Percentiles rank a stretch among this genome's conserved stretches.
These are phyloP conservation scores for Aspergillus sergii DNA, from an alignment of 2,329 filamentous ascomycete species.

Conservation along the genomic window DNA sequence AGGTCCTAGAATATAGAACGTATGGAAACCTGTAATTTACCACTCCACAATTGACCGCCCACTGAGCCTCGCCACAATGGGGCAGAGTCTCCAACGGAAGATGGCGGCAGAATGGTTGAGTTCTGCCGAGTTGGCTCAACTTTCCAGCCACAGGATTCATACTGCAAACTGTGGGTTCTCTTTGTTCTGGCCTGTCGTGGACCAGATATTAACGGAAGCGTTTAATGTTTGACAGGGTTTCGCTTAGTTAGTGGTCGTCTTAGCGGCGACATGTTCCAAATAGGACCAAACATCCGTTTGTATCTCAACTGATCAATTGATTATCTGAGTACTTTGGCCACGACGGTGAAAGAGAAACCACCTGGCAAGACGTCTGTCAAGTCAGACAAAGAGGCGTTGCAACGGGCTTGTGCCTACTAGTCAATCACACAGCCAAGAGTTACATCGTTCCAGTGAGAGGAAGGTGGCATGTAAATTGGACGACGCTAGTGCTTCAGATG, in stretches of 20 bases:
- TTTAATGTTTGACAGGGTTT: not conserved
- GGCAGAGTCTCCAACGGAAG: constrained; percentile 8
- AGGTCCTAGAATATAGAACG: not conserved
- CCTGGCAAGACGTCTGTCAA: not conserved
- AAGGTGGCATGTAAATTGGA: not conserved
- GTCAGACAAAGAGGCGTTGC: not conserved
- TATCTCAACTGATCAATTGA: not conserved
- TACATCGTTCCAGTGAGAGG: constrained; percentile 1
- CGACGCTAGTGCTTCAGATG: constrained; percentile 3
- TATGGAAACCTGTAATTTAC: not conserved
- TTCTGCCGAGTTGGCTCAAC: constrained; percentile 1
- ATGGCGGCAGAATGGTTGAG: constrained; percentile 8
- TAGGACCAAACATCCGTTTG: not conserved
- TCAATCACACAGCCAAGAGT: not conserved
- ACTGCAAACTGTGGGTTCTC: not conserved
- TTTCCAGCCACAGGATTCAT: constrained; percentile 5
- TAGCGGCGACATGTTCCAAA: not conserved
- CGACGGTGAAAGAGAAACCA: not conserved
- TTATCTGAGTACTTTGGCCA: not conserved
- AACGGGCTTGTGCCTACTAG: not conserved
- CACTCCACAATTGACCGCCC: constrained; percentile 2
- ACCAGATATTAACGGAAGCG: not conserved
- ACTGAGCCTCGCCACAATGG: constrained; percentile 12
- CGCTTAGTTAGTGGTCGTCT: not conserved
- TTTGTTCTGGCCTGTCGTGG: not conserved